Base-by-base conservation (phyloP, 78 protist genomes). In the Protostelium mycophagum region DNA sequence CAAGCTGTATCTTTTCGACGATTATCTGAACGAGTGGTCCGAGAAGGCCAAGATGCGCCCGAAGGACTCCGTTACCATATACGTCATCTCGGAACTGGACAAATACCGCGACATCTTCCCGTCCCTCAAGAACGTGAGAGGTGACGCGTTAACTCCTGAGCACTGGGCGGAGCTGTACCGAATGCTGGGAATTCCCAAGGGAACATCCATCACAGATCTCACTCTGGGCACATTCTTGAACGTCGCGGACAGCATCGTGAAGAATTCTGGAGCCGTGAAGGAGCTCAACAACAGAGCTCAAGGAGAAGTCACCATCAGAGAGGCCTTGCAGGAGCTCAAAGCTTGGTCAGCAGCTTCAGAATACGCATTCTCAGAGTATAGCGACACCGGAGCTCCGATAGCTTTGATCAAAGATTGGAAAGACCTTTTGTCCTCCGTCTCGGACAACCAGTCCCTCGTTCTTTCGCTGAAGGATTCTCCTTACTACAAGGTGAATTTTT, bases 301-400 rank as follows among this genome's bases (percentile, higher is more conserved):
- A 92, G 99, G 99, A 28, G 99, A 99, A 92, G 88, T 96, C 91
- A 99, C 95, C 0, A 93, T 99, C 1, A 99, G 98, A 84, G 97
- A 95, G 92, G 98, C 91, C 92, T 90, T 99, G 86, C 84, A 87
- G 38, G 91, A 93, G 85, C 93, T 98, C 28, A 35, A 88, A 16
- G 98, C 97, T 86, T 34, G 34, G 39, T 97, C 99, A 99, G n/a
- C 85, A 28, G 85, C 37, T 1, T 35, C 28, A 25, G 96, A 90
- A 90, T 86, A 98, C 23, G 99, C 97, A 25, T 86, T 97, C 0
- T 98, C 96, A 83, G 63, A 63, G 86, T 98, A 98, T 91, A 93
- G 94, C 83, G 88, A 90, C 1, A 83, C 87, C 63, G 86, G 93
- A 51, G 73, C 73, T 51, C 73, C 73, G 31, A 51, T 51, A 38